Percentiles rank a stretch among this genome's conserved stretches.
phyloP scores from a whole-genome alignment of 257 asterid genomes.

The Jacaranda mimosifolia region DNA sequence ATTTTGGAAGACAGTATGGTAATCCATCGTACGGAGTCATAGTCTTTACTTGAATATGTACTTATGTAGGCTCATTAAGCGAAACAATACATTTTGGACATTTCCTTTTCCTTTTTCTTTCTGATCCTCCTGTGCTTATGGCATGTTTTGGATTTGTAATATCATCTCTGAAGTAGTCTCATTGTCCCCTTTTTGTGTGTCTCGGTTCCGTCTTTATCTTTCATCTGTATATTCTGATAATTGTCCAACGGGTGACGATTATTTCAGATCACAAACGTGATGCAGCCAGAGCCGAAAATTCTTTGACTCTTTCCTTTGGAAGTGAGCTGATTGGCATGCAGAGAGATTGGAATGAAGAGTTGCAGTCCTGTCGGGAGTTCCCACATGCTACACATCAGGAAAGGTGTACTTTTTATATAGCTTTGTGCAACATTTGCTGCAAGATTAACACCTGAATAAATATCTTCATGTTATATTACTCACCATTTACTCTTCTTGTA shows the following conservation, averaged over 20 bases:
- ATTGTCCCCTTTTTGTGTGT: background rate
- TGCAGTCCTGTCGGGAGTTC: constrained; percentile 88
- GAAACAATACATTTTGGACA: background rate
- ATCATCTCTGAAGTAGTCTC: background rate
- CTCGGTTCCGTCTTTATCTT: constrained; percentile 1
- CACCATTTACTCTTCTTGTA: constrained; percentile 34
- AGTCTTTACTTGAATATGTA: background rate
- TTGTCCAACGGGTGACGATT: constrained; percentile 26
- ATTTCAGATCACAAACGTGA: constrained; percentile 83
- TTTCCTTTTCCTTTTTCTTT: background rate
- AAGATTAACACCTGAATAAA: constrained; percentile 6
- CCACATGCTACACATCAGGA: constrained; percentile 75
- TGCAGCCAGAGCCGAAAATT: constrained; percentile 86
- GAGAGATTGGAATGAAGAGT: constrained; percentile 92
- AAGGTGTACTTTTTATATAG: constrained; percentile 51
- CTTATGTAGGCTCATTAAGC: background rate
- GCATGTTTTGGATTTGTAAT: background rate
- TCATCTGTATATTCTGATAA: constrained; percentile 27
- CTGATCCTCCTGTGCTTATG: background rate
- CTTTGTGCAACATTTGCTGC: constrained; percentile 29
- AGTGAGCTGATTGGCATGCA: constrained; percentile 93
- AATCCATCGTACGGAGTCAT: background rate
- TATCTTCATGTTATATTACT: constrained; percentile 16
- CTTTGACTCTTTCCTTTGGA: constrained; percentile 79
- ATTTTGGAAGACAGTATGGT: background rate